phyloP scores from a whole-genome alignment of 2,329 filamentous ascomycete species.

The Aspergillus fructus region DNA sequence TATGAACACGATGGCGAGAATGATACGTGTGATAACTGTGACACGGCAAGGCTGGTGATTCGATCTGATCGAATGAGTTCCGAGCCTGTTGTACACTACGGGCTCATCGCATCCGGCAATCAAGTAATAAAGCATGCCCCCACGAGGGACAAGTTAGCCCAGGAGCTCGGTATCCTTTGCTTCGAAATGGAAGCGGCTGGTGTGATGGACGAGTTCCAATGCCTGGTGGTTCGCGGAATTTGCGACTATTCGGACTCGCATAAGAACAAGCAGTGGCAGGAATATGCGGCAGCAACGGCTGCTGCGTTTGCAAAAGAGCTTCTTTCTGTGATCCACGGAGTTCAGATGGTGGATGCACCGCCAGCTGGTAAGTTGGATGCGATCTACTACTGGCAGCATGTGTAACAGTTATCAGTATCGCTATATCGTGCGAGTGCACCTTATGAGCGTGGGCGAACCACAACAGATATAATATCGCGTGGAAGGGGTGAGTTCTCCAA shows the following conservation, averaged over 20 bases:
- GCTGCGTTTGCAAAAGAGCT: slow-evolving; percentile 1
- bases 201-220: background rate
- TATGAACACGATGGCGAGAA: background rate
- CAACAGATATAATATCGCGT: too few species aligned
- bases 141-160: background rate
- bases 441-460: too few species aligned
- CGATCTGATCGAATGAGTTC: background rate
- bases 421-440: too few species aligned
- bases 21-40: background rate
- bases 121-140: background rate
- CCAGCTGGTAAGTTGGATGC: too few species aligned
- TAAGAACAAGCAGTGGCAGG: slow-evolving; percentile 2
- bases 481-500: too few species aligned
- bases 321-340: background rate
- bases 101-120: background rate
- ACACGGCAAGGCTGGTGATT: background rate
- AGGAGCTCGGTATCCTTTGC: background rate
- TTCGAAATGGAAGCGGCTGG: slow-evolving; percentile 7
- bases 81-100: background rate
- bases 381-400: too few species aligned
- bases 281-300: background rate
- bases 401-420: too few species aligned
- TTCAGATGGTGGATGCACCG: background rate
- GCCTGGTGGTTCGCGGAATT: background rate
- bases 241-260: slow-evolving; percentile 2